Percentiles rank a stretch among this genome's conserved stretches.
These are phyloP conservation scores for Alternaria panax DNA, from an alignment of 2,329 filamentous ascomycete species.

Conservation along the genomic window DNA sequence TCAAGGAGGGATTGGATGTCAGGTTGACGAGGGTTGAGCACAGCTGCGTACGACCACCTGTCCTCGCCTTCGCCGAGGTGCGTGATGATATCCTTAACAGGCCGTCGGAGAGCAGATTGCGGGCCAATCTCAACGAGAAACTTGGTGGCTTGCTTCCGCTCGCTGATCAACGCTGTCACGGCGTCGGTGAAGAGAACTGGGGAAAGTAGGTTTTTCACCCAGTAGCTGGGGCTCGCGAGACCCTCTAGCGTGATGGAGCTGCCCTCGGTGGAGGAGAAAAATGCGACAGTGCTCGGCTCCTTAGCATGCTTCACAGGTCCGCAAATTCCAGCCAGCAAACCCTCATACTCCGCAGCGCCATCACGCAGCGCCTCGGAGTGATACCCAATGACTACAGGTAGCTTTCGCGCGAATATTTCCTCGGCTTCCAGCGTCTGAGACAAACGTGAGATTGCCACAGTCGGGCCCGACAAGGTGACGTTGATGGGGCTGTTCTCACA, in stretches of 20 bases:
- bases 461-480: constrained; percentile 54
- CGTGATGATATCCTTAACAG: constrained; percentile 10
- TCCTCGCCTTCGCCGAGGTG: constrained; percentile 8
- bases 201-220: constrained; percentile 14
- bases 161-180: constrained; percentile 6
- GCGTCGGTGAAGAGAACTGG: constrained; percentile 11
- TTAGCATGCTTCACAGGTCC: background rate
- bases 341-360: constrained; percentile 1
- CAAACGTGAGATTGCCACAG: constrained; percentile 35
- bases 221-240: constrained; percentile 6
- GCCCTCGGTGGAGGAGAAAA: constrained; percentile 8
- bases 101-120: constrained; percentile 13
- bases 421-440: constrained; percentile 39
- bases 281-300: background rate
- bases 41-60: constrained; percentile 10
- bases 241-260: constrained; percentile 1
- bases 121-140: constrained; percentile 21
- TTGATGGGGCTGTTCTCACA: constrained; percentile 48
- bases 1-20: constrained; percentile 2
- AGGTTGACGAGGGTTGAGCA: constrained; percentile 4
- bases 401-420: constrained; percentile 48
- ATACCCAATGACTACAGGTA: constrained; percentile 55
- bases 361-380: constrained; percentile 42
- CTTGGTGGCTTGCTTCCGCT: background rate
- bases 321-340: background rate